phyloP scores from a whole-genome alignment of 352 stramenopile genomes.

The Phytopythium helicoides region DNA sequence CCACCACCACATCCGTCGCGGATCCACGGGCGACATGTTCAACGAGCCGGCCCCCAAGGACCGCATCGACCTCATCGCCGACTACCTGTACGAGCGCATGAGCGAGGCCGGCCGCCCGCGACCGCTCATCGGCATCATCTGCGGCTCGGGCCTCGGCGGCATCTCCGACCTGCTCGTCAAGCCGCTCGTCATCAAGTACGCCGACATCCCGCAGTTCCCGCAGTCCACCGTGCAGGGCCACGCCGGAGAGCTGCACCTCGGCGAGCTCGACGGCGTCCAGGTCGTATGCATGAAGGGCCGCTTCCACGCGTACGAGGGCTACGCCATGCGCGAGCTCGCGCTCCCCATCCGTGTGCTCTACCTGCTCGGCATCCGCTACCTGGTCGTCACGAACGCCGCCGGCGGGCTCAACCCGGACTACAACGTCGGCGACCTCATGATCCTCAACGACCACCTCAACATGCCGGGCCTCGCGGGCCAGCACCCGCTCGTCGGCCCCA shows the following conservation, averaged over 20 bases:
- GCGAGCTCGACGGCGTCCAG: constrained; percentile 71
- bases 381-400: constrained; percentile 97
- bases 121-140: constrained; percentile 89
- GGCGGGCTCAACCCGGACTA: constrained; percentile 93
- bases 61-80: constrained; percentile 77
- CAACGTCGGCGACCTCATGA: constrained; percentile 96
- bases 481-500: constrained; percentile 94
- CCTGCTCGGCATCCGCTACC: constrained; percentile 93
- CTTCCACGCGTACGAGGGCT: constrained; percentile 98
- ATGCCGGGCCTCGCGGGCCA: constrained; percentile 92
- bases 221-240: constrained; percentile 93
- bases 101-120: constrained; percentile 20
- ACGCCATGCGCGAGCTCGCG: constrained; percentile 93
- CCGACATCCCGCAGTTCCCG: constrained; percentile 93
- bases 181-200: constrained; percentile 91
- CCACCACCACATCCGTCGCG: constrained; percentile 27
- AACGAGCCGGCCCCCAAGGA: constrained; percentile 64
- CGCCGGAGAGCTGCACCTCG: constrained; percentile 95
- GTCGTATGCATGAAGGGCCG: constrained; percentile 93
- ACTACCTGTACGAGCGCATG: constrained; percentile 59
- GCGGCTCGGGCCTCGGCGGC: constrained; percentile 92
- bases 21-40: constrained; percentile 60
- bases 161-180: constrained; percentile 90
- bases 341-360: constrained; percentile 96
- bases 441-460: constrained; percentile 96